Evolutionary conservation across 192 early-diverging fungal species (phyloP), one percentile per base, ranked within the genome.

Genomic region (Backusella circina): DNA sequence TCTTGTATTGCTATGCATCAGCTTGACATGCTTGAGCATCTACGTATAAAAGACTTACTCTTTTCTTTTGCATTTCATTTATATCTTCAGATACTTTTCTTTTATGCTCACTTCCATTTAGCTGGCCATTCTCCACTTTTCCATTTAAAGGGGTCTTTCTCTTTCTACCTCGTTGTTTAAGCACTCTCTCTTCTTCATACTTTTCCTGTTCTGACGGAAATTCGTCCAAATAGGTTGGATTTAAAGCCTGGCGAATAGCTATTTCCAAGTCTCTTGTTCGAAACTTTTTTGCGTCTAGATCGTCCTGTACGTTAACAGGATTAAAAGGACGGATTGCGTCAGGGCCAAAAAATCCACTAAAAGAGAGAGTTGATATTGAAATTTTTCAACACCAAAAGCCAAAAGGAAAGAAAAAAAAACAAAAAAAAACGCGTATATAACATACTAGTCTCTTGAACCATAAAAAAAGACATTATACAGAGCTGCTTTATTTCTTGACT

Each of bases 381-480:
- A 57, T 57, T 28, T 57, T 26, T 28, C 18, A n/a, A n/a, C n/a
- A n/a, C n/a, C n/a, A n/a, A n/a, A n/a, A n/a, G n/a, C n/a, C n/a
- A n/a, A n/a, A n/a, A n/a, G n/a, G n/a, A 54, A 2, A 36, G 4
- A 44, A 16, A 69, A 16, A 3, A 39, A 41, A 3, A 9, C 51
- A 44, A 13, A 13, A 51, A 44, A 50, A 13, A 47, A 35, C 21
- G 21, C 23, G 39, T 71, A 50, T 44, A 70, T 38, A 70, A 13
- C 21, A 30, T 82, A 86, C 84, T 86, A 86, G 74, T 86, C 82
- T 37, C 47, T 67, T 32, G 82, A 65, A 13, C 84, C 84, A 72
- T 78, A 86, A 47, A 84, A 86, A 33, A 64, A 61, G 5, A 86
- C 84, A 3, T 80, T 80, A 61, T 75, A 81, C 28, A 78, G 36